Evolutionary conservation across 345 rosid species (phyloP).

Genomic region (Ceriops zippeliana): DNA sequence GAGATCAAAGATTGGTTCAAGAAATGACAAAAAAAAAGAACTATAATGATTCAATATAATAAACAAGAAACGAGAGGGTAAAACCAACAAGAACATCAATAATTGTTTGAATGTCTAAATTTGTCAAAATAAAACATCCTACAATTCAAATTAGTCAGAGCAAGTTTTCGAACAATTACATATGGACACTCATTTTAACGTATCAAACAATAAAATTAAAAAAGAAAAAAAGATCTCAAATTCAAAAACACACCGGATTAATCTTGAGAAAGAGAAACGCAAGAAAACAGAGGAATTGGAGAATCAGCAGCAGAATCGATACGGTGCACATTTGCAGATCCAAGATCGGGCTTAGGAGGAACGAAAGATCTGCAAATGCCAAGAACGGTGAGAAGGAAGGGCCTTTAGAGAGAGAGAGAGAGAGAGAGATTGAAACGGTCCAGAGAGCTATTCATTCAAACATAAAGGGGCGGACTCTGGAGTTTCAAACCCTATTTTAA

Average conservation of each 20-base stretch:
- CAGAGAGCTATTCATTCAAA: conserved; percentile 43
- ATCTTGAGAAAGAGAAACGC: conserved; percentile 27
- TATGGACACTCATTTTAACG: background rate
- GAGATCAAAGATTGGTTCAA: background rate
- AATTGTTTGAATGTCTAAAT: background rate
- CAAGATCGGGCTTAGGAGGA: conserved; percentile 2
- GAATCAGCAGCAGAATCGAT: conserved; percentile 11
- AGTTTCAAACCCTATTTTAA: conserved; percentile 52
- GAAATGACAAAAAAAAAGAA: background rate
- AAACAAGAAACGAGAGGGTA: background rate
- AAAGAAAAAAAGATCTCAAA: background rate
- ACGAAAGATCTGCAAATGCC: conserved; percentile 31
- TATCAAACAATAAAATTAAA: conserved; percentile 7
- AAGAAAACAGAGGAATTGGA: conserved; percentile 11
- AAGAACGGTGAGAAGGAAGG: background rate
- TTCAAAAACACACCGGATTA: conserved; percentile 31
- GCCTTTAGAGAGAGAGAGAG: conserved; percentile 2
- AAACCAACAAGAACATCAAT: too few relatives aligned
- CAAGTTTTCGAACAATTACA: background rate
- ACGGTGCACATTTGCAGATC: conserved; percentile 44
- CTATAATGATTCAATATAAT: background rate
- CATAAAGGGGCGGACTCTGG: conserved; percentile 54
- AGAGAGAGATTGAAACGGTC: conserved; percentile 46
- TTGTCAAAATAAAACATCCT: background rate
- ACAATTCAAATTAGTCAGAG: background rate